phyloP scores from a whole-genome alignment of 495 filamentous ascomycete genomes.

The Penicillium nucicola region DNA sequence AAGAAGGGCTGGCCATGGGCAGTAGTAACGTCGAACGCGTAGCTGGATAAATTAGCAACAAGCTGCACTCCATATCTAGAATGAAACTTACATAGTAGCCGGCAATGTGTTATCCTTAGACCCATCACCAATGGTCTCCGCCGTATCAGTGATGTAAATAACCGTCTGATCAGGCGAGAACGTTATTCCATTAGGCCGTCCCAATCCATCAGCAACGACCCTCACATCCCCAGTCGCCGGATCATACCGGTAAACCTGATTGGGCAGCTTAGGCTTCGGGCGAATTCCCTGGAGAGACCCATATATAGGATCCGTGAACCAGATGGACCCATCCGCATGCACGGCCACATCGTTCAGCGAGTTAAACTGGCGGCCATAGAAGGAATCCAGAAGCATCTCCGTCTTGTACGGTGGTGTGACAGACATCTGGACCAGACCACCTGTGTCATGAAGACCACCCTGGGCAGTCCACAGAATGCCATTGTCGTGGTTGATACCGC shows the following conservation, averaged over 20 bases:
- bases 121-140: conserved; percentile 20
- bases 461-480: conserved; percentile 51
- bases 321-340: conserved; percentile 41
- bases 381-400: conserved; percentile 32
- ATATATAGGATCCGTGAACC: conserved; percentile 57
- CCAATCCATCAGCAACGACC: conserved; percentile 50
- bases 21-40: conserved; percentile 24
- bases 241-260: conserved; percentile 52
- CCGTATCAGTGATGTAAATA: conserved; percentile 54
- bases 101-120: conserved; percentile 11
- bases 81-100: conserved; percentile 26
- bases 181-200: conserved; percentile 44
- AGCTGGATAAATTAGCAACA: conserved; percentile 11
- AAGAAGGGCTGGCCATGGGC: conserved; percentile 36
- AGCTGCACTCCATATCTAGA: neutral
- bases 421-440: conserved; percentile 44
- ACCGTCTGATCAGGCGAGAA: conserved; percentile 46
- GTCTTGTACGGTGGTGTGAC: conserved; percentile 30
- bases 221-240: conserved; percentile 42
- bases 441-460: conserved; percentile 42
- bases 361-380: conserved; percentile 46
- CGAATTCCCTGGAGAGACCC: conserved; percentile 41
- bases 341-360: conserved; percentile 46
- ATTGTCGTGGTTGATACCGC: conserved; percentile 46
- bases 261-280: conserved; percentile 43